Evolutionary conservation across 805 yeast genomes (phyloP), one percentile per base, ranked within the genome.

Genomic region (Barnettozyma sucrosica): DNA sequence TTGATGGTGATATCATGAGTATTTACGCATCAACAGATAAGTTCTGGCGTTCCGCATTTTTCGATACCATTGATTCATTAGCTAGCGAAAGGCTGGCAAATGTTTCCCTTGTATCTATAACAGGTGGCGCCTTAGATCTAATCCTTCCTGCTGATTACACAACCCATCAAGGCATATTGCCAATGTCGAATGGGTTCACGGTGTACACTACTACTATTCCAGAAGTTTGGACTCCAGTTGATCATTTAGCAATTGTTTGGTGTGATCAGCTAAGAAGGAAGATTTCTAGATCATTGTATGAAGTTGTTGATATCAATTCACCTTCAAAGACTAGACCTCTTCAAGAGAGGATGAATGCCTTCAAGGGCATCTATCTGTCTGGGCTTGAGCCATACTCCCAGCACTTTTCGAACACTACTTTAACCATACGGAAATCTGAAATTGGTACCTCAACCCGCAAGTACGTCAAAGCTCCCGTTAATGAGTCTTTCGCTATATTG

Each of bases 231-330:
- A 82, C 96, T 0, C 85, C 97, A 1, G 81, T 89, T 36, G 98
- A 92, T 64, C 99, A 92, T 67, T 73, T 89, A 53, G 97, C 98
- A 0, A 82, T 93, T 42, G 96, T 92, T 2, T 92, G 99, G 99
- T 92, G 99, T 66, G 86, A 82, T 51, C 97, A 92, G 63, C 67
- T 90, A 34, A 74, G 97, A 45, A 71, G 76, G 45, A 77, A 74
- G 14, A 54, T 92, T 2, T 83, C 87, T 8, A 67, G 67, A 43
- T 68, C 81, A 0, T 59, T 93, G 33, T 66, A 85, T 41, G 83
- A 78, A 26, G 70, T 85, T 11, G 75, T 79, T 2, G 85, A 88
- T 56, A 66, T 63, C 21, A 52, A 61, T 0, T 61, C 70, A 0
- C 69, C 80, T 0, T 44, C 57, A 9, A 78, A 76, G 55, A 85